Evolutionary conservation across 1,284 basidiomycete genomes (phyloP), one percentile per base, ranked within the genome.

Genomic region (Anthracocystis setariae): DNA sequence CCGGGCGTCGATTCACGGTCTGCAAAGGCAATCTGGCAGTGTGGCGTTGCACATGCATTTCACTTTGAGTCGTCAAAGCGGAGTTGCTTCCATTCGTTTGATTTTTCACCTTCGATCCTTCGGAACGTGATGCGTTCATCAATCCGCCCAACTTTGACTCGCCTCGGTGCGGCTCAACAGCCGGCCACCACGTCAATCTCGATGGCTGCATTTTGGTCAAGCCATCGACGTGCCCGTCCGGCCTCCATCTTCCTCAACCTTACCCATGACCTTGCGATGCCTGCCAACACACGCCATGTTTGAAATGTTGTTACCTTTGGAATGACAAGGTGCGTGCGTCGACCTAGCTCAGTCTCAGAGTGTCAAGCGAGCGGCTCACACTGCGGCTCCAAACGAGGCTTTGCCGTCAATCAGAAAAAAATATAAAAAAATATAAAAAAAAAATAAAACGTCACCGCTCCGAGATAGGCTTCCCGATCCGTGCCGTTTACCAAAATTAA

Each of bases 151-250:
- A n/a, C 35, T 37, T 17, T 37, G 12, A 5, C 5, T 37, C 8
- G 35, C 35, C 15, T 37, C 17, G 29, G 20, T 46, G 52, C 53
- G 52, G 53, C 18, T 56, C 48, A 8, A 7, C 24, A 47, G 21
- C 60, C 48, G 47, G 42, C 40, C 24, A 20, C n/a, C 12, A 23
- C 8, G 37, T 18, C 18, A 29, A 18, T 12, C 21, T 17, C 17
- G 25, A 29, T 29, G 54, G 52, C 55, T 47, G 56, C 24, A 35
- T 29, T 29, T 29, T 5, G 5, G 44, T 62, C 52, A 62, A 55
- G 60, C 44, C 52, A 62, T 62, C 33, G 37, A 20, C 20, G 46
- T 17, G 29, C 38, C 60, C n/a, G n/a, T n/a, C n/a, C n/a, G n/a
- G n/a, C n/a, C n/a, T n/a, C n/a, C n/a, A n/a, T n/a, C n/a, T n/a